These are phyloP conservation scores for Cladosporium sp. DNA, from an alignment of 2,329 filamentous ascomycete genomes.

Conservation along the genomic window DNA sequence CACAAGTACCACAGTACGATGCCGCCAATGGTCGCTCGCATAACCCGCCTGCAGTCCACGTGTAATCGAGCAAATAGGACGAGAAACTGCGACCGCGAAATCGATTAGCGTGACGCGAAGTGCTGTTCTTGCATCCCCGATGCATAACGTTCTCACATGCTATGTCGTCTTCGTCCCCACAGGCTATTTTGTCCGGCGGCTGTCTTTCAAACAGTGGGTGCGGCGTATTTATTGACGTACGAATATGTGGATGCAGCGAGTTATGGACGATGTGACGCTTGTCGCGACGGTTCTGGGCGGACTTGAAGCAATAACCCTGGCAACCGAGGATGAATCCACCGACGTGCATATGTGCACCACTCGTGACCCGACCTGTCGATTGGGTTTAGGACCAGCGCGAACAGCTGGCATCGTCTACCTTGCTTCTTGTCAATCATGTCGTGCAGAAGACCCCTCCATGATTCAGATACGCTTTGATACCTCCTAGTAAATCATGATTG, in stretches of 20 bases:
- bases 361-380: neutral
- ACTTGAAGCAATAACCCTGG: neutral
- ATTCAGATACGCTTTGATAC: neutral
- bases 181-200: neutral
- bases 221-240: neutral
- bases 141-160: slow-evolving; percentile 9
- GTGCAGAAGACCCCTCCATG: neutral
- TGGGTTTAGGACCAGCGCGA: slow-evolving; percentile 8
- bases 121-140: slow-evolving; percentile 5
- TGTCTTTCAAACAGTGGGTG: neutral
- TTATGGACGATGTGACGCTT: neutral
- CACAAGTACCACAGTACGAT: neutral
- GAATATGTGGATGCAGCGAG: slow-evolving; percentile 4
- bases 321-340: slow-evolving; percentile 4
- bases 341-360: neutral
- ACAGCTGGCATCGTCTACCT: slow-evolving; percentile 6
- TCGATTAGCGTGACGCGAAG: slow-evolving; percentile 4
- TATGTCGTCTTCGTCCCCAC: neutral
- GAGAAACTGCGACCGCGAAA: neutral
- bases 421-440: neutral
- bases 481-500: no score
- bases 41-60: neutral
- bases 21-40: slow-evolving; percentile 3
- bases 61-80: slow-evolving; percentile 3
- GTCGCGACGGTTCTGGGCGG: neutral